Evolutionary conservation across 2,329 filamentous ascomycete species (phyloP), one percentile per base, ranked within the genome.

Genomic region (Aspergillus fijiensis): DNA sequence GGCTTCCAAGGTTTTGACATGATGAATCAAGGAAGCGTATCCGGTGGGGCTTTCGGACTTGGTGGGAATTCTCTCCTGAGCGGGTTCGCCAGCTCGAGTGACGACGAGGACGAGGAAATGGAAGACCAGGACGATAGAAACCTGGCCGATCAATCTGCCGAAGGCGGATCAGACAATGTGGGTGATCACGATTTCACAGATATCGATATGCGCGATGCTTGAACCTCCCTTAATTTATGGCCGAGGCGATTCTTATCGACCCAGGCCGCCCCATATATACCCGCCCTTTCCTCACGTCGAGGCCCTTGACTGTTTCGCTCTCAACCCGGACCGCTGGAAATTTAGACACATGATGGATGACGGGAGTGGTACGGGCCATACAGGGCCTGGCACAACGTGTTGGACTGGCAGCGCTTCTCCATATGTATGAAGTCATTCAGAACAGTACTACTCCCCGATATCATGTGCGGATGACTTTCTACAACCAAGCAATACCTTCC

Each of bases 51-150:
- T 14, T 94, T 93, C 74, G 86, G 87, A 48, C 86, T 91, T 68
- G 88, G 87, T 47, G 89, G 89, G 54, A 72, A 69, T 55, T 89
- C 90, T 31, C 80, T 96, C 61, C 85, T 95, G 29, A 94, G 91
- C 72, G 92, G 93, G 55, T 98, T 98, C 77, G 93, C 92, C 72
- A 96, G 92, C 77, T 95, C 91, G 52, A 96, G 92, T 70, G 92
- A 96, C 71, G 92, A 97, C 76, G 95, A 98, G 66, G 95, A 98
- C 65, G 94, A 97, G 69, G 94, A 97, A 64, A 90, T 92, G 78
- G 91, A 96, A 60, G 76, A 79, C 39, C 73, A 75, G 39, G 74
- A 94, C 65, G 89, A 91, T 67, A 69, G 67, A 66, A 69, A 70
- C 49, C 52, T 76, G 66, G 73, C 74, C 62, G 75, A 77, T 62